Evolutionary conservation across 2,329 filamentous ascomycete genomes (phyloP).

Genomic region (Hansfordia pulvinata): DNA sequence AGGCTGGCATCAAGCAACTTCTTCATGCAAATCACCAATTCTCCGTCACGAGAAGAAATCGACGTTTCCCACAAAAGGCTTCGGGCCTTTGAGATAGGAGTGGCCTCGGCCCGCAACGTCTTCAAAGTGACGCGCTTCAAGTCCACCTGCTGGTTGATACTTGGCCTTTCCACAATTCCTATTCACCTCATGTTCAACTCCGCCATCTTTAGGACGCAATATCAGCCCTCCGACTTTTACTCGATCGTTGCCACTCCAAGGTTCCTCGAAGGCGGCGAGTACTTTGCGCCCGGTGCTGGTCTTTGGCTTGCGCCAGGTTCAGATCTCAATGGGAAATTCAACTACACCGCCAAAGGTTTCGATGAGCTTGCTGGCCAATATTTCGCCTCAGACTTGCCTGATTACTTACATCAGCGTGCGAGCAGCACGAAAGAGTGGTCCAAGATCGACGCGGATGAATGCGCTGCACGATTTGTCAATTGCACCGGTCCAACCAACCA

Average conservation of each 20-base stretch:
- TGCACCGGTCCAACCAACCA: too few species aligned
- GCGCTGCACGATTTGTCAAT: too few species aligned
- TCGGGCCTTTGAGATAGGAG: constrained; percentile 26
- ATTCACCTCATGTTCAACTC: constrained; percentile 5
- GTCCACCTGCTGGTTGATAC: background rate
- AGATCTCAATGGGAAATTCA: too few species aligned
- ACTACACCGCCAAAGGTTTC: too few species aligned
- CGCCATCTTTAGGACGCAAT: constrained; percentile 2
- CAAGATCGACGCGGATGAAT: too few species aligned
- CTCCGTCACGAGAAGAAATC: constrained; percentile 5
- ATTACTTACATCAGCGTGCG: too few species aligned
- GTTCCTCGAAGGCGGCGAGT: constrained; percentile 2
- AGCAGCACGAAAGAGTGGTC: too few species aligned
- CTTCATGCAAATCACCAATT: constrained; percentile 4
- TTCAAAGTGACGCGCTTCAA: background rate
- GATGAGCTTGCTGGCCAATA: too few species aligned
- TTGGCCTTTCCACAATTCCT: constrained; percentile 1
- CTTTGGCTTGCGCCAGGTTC: too few species aligned
- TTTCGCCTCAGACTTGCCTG: too few species aligned
- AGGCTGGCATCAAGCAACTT: too few species aligned
- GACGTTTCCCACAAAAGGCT: constrained; percentile 24
- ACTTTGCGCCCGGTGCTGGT: constrained; percentile 3
- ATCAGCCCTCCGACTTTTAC: constrained; percentile 2
- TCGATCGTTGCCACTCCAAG: constrained; percentile 3
- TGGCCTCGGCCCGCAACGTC: constrained; percentile 22